These are phyloP conservation scores for Clarireedia homoeocarpa DNA, from an alignment of 2,329 filamentous ascomycete genomes.

Conservation along the genomic window DNA sequence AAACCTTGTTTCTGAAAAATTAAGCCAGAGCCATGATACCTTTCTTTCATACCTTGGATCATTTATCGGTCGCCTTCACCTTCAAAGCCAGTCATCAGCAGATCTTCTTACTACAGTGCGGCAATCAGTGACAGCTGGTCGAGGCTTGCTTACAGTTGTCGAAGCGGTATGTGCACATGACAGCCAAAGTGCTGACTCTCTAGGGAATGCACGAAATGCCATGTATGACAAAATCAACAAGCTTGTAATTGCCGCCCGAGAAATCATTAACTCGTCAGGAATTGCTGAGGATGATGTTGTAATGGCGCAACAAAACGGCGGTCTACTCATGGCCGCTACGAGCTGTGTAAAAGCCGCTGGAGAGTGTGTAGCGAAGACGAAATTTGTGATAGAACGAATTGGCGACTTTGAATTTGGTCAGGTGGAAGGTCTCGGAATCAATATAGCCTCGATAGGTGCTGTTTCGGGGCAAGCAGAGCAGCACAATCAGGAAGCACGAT, in stretches of 20 bases:
- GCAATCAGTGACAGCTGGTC: slow-evolving; percentile 75
- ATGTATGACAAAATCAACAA: slow-evolving; percentile 78
- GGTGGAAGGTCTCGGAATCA: slow-evolving; percentile 44
- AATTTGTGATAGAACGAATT: slow-evolving; percentile 76
- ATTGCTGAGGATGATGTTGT: slow-evolving; percentile 65
- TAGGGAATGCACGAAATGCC: slow-evolving; percentile 61
- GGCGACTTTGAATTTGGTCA: slow-evolving; percentile 79
- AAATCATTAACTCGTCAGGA: slow-evolving; percentile 65
- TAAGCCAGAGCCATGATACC: slow-evolving; percentile 73
- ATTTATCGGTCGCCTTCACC: slow-evolving; percentile 81
- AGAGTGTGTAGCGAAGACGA: slow-evolving; percentile 83
- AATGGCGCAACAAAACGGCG: slow-evolving; percentile 70
- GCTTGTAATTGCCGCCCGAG: slow-evolving; percentile 71
- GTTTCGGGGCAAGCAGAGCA: background rate
- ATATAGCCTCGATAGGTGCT: slow-evolving; percentile 34
- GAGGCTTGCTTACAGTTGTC: slow-evolving; percentile 69
- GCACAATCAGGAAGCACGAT: slow-evolving; percentile 20
- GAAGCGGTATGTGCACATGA: slow-evolving; percentile 78
- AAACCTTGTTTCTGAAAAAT: slow-evolving; percentile 74
- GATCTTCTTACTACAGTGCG: slow-evolving; percentile 78
- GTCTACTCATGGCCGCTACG: slow-evolving; percentile 71
- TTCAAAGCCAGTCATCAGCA: slow-evolving; percentile 83
- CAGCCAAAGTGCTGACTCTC: slow-evolving; percentile 53
- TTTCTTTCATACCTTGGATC: slow-evolving; percentile 88
- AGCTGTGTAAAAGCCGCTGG: slow-evolving; percentile 84